A percentile compares a stretch with the other conserved stretches of the same genome.
These are phyloP conservation scores for Neurospora sublineolata DNA, from an alignment of 495 filamentous ascomycete species.

Conservation along the genomic window DNA sequence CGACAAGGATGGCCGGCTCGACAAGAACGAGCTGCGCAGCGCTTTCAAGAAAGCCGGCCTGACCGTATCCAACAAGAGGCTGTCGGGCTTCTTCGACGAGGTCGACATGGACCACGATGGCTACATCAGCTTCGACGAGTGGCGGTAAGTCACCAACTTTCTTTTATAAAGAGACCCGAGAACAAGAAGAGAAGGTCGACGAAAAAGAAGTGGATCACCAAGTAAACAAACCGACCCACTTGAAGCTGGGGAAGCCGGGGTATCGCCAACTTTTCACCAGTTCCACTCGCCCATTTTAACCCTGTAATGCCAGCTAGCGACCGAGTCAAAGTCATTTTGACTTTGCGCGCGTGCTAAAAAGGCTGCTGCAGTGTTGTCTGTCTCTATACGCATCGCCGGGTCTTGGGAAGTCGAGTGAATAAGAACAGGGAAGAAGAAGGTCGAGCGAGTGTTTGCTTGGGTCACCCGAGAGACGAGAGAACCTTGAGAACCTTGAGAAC, in stretches of 20 bases:
- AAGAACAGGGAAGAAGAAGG: background rate
- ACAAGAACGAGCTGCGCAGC: constrained; percentile 65
- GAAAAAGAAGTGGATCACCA: background rate
- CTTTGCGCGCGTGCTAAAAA: background rate
- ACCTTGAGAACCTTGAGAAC: constrained; percentile 1
- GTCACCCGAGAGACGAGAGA: background rate
- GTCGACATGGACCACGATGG: constrained; percentile 87
- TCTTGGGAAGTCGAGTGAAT: background rate
- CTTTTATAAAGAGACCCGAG: background rate
- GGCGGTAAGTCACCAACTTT: constrained; percentile 58
- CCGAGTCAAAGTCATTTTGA: background rate
- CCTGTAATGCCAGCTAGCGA: background rate
- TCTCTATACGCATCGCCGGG: background rate
- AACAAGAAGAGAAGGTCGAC: background rate
- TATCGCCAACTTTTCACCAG: background rate
- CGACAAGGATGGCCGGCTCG: constrained; percentile 77
- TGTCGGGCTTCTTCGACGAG: constrained; percentile 77
- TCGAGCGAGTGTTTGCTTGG: background rate
- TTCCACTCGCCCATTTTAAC: background rate
- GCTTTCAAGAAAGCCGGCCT: constrained; percentile 75
- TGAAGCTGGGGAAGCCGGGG: background rate
- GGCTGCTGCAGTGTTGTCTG: background rate
- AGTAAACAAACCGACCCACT: background rate
- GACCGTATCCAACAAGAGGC: constrained; percentile 59
- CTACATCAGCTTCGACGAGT: constrained; percentile 82